Evolutionary conservation across 2,329 filamentous ascomycete genomes (phyloP).

Genomic region (Setomelanomma holmii): DNA sequence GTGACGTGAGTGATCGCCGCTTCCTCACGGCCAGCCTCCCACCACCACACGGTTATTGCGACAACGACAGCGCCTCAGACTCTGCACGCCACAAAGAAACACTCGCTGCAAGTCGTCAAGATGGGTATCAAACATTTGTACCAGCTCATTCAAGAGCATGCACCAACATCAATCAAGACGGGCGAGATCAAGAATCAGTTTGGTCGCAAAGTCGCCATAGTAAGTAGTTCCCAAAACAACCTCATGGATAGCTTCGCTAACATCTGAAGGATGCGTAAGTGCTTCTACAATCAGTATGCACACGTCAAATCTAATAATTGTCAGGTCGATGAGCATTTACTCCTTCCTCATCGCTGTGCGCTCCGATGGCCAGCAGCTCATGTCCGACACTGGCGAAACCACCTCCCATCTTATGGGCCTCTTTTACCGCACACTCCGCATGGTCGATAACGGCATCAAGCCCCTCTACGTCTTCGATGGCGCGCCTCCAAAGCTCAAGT

Average conservation of each 20-base stretch:
- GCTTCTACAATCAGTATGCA: neutral
- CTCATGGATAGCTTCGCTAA: slow-evolving; percentile 20
- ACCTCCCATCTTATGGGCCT: slow-evolving; percentile 99
- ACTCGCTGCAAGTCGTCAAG: slow-evolving; percentile 4
- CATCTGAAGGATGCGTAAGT: slow-evolving; percentile 56
- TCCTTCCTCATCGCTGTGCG: slow-evolving; percentile 97
- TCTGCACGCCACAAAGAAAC: neutral
- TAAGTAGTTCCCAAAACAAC: slow-evolving; percentile 55
- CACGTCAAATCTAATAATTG: slow-evolving; percentile 14
- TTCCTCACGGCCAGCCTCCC: slow-evolving; percentile 22
- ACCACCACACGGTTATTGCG: slow-evolving; percentile 13
- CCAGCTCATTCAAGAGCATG: slow-evolving; percentile 72
- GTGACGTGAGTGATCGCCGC: slow-evolving; percentile 29
- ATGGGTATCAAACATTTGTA: slow-evolving; percentile 55
- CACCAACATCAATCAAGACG: slow-evolving; percentile 93
- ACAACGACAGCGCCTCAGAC: neutral
- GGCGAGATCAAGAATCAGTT: slow-evolving; percentile 99
- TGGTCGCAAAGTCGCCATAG: slow-evolving; percentile 96
- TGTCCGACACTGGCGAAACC: slow-evolving; percentile 92
- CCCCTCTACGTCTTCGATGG: slow-evolving; percentile 98
- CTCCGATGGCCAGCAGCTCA: slow-evolving; percentile 95
- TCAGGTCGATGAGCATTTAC: slow-evolving; percentile 96
- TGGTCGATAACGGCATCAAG: slow-evolving; percentile 99
- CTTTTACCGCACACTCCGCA: slow-evolving; percentile 98
- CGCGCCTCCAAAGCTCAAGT: slow-evolving; percentile 95